Conservation (phyloP, 768 basidiomycete species). For the Boletales sp. region DNA sequence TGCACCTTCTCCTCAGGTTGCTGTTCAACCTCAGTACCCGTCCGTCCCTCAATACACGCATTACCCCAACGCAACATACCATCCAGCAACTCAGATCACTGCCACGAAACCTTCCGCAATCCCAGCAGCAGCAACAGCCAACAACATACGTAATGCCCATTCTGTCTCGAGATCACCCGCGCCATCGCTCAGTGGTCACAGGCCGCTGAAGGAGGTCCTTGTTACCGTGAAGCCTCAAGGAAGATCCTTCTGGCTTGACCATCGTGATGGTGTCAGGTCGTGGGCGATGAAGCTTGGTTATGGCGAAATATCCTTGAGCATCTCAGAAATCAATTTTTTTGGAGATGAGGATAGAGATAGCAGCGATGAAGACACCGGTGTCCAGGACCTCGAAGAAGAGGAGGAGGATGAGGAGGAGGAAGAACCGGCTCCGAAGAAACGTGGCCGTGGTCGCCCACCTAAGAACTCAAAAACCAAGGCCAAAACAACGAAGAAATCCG, state of each 20-base stretch:
- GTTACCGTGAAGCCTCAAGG: conserved; percentile 57
- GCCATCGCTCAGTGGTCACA: conserved; percentile 31
- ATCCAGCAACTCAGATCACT: conserved; percentile 26
- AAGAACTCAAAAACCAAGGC: conserved; percentile 33
- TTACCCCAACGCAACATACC: conserved; percentile 55
- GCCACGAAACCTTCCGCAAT: conserved; percentile 14
- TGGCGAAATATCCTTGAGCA: conserved; percentile 52
- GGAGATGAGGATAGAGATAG: conserved; percentile 58
- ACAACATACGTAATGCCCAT: conserved; percentile 21
- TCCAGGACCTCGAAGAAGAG: conserved; percentile 42
- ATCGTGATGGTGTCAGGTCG: conserved; percentile 65
- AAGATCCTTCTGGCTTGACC: conserved; percentile 56
- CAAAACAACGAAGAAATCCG: conserved; percentile 31
- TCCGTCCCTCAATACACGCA: conserved; percentile 40
- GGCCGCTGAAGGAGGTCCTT: conserved; percentile 51
- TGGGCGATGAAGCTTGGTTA: conserved; percentile 66
- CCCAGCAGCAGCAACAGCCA: conserved; percentile 5
- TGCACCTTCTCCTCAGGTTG: conserved; percentile 31
- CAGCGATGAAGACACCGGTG: conserved; percentile 52
- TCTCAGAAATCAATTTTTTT: conserved; percentile 53
- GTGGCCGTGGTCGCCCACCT: conserved; percentile 36
- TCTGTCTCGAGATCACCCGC: conserved; percentile 32
- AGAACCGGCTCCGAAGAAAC: conserved; percentile 34
- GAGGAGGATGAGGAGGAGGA: conserved; percentile 41
- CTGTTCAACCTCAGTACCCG: conserved; percentile 30